A percentile compares a stretch with the other conserved stretches of the same genome.
Evolutionary conservation across 768 basidiomycete genomes (phyloP).

Genomic region (Porpolomopsis calyptriformis): DNA sequence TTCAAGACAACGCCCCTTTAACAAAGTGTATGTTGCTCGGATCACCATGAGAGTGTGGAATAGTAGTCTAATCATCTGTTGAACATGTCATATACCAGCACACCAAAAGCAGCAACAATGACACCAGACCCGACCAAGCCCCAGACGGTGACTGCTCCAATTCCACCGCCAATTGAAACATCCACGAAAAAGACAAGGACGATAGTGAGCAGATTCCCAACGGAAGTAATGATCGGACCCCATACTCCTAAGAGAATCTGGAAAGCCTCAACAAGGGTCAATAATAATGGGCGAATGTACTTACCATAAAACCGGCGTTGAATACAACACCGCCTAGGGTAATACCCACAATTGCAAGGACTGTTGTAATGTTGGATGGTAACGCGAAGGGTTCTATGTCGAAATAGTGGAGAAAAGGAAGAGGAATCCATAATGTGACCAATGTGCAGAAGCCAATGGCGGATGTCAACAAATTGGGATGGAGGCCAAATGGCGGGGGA

Average conservation of each 20-base stretch:
- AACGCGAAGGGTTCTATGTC: constrained; percentile 57
- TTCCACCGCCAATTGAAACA: constrained; percentile 54
- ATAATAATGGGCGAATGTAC: constrained; percentile 9
- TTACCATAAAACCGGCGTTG: constrained; percentile 80
- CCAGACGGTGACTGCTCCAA: constrained; percentile 54
- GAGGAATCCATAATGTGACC: constrained; percentile 64
- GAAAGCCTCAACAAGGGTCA: constrained; percentile 1
- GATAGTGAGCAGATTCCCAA: constrained; percentile 90
- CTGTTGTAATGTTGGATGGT: constrained; percentile 40
- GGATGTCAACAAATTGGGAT: constrained; percentile 75
- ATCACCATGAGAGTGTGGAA: no score
- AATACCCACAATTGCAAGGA: constrained; percentile 54
- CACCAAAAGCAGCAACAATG: constrained; percentile 75
- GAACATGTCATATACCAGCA: constrained; percentile 52
- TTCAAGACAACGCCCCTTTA: no score
- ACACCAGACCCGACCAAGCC: constrained; percentile 67
- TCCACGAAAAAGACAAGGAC: constrained; percentile 80
- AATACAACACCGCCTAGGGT: constrained; percentile 63
- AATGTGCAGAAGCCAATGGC: constrained; percentile 72
- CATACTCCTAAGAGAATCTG: constrained; percentile 75
- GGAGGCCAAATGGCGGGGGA: constrained; percentile 71
- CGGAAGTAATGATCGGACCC: constrained; percentile 82
- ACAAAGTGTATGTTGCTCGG: no score
- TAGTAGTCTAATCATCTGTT: background rate
- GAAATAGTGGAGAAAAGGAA: constrained; percentile 61